These are phyloP conservation scores for Piloderma croceum DNA, from an alignment of 768 basidiomycete genomes.

Conservation along the genomic window DNA sequence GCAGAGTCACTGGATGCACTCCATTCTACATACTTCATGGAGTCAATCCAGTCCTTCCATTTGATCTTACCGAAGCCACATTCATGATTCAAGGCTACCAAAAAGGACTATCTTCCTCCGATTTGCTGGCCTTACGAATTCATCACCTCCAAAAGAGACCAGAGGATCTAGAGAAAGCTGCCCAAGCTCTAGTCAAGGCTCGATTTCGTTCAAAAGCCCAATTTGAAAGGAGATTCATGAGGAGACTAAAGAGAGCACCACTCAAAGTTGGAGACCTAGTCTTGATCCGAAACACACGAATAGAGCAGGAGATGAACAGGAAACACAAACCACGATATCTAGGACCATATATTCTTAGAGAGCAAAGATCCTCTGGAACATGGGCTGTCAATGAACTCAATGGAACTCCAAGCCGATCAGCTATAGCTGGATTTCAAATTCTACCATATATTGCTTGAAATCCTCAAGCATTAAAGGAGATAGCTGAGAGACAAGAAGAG, in stretches of 20 bases:
- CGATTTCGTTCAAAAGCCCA: conserved; percentile 18
- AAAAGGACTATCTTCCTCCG: conserved; percentile 7
- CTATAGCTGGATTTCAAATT: conserved; percentile 20
- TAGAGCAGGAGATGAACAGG: conserved; percentile 23
- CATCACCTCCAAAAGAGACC: conserved; percentile 21
- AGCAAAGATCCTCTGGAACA: conserved; percentile 21
- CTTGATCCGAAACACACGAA: conserved; percentile 27
- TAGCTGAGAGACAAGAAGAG: conserved; percentile 8
- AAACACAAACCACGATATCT: conserved; percentile 31
- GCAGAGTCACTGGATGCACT: conserved; percentile 15
- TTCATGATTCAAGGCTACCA: conserved; percentile 23
- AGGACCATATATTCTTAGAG: conserved; percentile 31
- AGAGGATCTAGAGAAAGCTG: conserved; percentile 16
- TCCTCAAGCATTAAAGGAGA: not conserved
- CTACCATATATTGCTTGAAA: conserved; percentile 11
- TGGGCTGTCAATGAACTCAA: conserved; percentile 29
- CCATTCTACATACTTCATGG: conserved; percentile 23
- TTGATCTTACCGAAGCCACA: conserved; percentile 27
- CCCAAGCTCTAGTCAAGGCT: conserved; percentile 10
- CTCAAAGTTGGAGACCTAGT: conserved; percentile 30
- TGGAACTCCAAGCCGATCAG: conserved; percentile 17
- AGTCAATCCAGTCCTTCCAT: conserved; percentile 25
- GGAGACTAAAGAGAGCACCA: conserved; percentile 15
- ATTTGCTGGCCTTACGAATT: conserved; percentile 19
- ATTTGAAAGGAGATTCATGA: conserved; percentile 18